Evolutionary conservation across 2,329 filamentous ascomycete species (phyloP).

Genomic region (Colletotrichum theobromicola): DNA sequence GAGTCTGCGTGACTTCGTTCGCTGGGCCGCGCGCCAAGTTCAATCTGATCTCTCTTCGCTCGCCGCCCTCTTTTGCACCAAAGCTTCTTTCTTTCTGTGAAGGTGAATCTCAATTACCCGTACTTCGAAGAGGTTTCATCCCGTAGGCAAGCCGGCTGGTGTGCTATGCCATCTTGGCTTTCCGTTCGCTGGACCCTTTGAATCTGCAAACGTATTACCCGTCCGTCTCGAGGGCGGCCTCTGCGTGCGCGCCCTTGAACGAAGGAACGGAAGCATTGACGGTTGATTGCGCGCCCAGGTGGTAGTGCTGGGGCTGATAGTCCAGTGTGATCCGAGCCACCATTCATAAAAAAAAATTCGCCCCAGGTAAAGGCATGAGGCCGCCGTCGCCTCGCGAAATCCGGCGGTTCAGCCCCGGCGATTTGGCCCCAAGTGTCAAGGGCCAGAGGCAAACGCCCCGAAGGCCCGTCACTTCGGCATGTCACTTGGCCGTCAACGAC

Average conservation of each 20-base stretch:
- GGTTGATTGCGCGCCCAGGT: neutral
- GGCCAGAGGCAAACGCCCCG: neutral
- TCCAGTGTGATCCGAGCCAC: neutral
- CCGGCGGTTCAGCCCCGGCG: neutral
- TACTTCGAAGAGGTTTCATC: constrained; percentile 14
- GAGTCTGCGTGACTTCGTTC: neutral
- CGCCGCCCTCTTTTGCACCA: neutral
- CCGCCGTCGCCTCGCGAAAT: neutral
- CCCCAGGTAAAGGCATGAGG: constrained; percentile 13
- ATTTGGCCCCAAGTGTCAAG: neutral
- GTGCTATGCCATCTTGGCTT: neutral
- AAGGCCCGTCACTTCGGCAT: neutral
- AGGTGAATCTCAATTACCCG: neutral
- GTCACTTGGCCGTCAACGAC: neutral
- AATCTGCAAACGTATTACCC: neutral
- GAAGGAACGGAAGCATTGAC: constrained; percentile 2
- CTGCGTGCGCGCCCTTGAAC: neutral
- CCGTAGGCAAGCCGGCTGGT: constrained; percentile 1
- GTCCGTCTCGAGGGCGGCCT: neutral
- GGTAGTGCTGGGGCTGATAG: neutral
- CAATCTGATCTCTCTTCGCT: constrained; percentile 2
- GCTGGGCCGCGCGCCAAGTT: neutral
- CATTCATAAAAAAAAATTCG: neutral
- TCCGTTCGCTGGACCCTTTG: constrained; percentile 6
- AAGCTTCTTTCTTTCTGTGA: neutral